Conservation (phyloP, 1,139 yeast genomes). For the Pneumocystis carinii region DNA sequence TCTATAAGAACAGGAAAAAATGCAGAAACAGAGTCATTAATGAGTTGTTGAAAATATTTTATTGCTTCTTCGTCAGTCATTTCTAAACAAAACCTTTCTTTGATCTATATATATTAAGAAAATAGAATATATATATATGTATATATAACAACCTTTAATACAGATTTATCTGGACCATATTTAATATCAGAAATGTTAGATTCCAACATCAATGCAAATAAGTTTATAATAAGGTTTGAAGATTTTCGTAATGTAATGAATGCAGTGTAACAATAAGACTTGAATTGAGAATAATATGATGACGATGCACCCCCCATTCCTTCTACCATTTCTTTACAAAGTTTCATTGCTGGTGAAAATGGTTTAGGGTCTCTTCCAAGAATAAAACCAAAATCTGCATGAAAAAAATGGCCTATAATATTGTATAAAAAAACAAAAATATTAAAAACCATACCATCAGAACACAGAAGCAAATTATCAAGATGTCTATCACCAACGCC, state of each 20-base stretch:
- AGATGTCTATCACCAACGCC: conserved; percentile 97
- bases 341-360: conserved; percentile 94
- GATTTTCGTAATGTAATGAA: conserved; percentile 81
- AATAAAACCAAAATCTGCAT: conserved; percentile 93
- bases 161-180: conserved; percentile 60
- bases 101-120: conserved; percentile 31
- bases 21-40: conserved; percentile 88
- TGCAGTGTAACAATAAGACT: conserved; percentile 88
- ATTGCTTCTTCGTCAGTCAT: conserved; percentile 94
- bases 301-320: conserved; percentile 93
- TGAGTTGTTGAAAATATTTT: conserved; percentile 78
- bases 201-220: conserved; percentile 87
- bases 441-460: conserved; percentile 42
- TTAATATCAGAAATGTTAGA: conserved; percentile 82
- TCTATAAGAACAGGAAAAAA: conserved; percentile 89
- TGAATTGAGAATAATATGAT: conserved; percentile 69
- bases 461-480: conserved; percentile 61
- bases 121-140: neutral
- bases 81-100: conserved; percentile 84
- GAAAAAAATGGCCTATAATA: conserved; percentile 62
- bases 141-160: conserved; percentile 35
- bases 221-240: conserved; percentile 72
- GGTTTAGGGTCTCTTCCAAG: conserved; percentile 96
- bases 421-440: conserved; percentile 94
- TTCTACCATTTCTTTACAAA: conserved; percentile 91